Conservation (phyloP, 768 basidiomycete genomes). For the Auriscalpium vulgare region DNA sequence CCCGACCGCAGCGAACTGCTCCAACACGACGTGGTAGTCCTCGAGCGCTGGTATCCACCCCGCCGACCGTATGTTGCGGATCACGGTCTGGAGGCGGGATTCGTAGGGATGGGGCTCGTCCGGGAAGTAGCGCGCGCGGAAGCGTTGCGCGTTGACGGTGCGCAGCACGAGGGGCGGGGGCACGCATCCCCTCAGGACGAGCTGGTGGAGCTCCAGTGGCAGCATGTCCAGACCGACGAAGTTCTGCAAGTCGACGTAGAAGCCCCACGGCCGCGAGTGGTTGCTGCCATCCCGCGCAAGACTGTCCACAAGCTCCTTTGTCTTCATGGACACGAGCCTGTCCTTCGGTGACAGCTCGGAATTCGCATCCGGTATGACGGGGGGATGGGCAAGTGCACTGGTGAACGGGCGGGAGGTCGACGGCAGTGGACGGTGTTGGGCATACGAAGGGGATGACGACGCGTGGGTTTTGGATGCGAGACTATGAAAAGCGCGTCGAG, state of each 20-base stretch:
- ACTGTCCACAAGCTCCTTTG: constrained; percentile 9
- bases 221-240: constrained; percentile 39
- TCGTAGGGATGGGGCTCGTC: constrained; percentile 49
- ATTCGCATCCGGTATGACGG: background rate
- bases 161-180: constrained; percentile 40
- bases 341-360: constrained; percentile 9
- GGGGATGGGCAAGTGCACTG: background rate
- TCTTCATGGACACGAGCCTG: constrained; percentile 9
- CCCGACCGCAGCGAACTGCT: constrained; percentile 72
- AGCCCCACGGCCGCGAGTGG: constrained; percentile 53
- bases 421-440: background rate
- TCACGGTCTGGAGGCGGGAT: constrained; percentile 54
- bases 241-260: constrained; percentile 51
- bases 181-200: constrained; percentile 61
- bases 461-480: constrained; percentile 6
- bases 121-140: constrained; percentile 30
- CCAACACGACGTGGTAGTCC: constrained; percentile 70
- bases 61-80: constrained; percentile 58
- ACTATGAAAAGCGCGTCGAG: constrained; percentile 7
- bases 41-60: constrained; percentile 39
- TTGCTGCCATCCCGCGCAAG: constrained; percentile 6
- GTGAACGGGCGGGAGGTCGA: constrained; percentile 5
- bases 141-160: constrained; percentile 30
- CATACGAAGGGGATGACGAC: background rate
- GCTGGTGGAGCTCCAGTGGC: constrained; percentile 60